phyloP scores from a whole-genome alignment of 2,329 filamentous ascomycete species.

The Diaporthe eres region DNA sequence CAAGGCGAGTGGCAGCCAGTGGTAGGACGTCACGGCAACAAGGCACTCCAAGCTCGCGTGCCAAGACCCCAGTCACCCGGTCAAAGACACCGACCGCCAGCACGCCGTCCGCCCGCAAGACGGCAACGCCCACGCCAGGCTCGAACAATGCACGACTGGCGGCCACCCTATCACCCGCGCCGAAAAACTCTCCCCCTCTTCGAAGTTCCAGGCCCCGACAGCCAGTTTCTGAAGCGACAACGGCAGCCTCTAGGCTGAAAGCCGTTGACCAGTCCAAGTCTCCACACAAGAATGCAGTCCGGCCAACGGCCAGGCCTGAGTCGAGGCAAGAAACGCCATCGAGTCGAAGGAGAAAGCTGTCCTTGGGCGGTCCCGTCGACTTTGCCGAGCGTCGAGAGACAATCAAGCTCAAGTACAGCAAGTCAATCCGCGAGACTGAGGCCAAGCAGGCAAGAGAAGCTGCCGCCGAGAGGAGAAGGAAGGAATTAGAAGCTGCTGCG shows the following conservation, averaged over 20 bases:
- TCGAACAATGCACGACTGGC: slow-evolving; percentile 74
- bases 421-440: slow-evolving; percentile 83
- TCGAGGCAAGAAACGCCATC: slow-evolving; percentile 56
- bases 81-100: slow-evolving; percentile 61
- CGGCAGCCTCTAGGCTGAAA: slow-evolving; percentile 78
- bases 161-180: slow-evolving; percentile 80
- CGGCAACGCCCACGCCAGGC: slow-evolving; percentile 53
- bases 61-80: slow-evolving; percentile 58
- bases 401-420: slow-evolving; percentile 88
- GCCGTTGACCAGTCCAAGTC: slow-evolving; percentile 70
- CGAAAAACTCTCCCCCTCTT: slow-evolving; percentile 83
- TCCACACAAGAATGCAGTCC: slow-evolving; percentile 54
- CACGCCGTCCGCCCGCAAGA: slow-evolving; percentile 57
- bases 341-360: slow-evolving; percentile 65
- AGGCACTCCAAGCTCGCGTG: slow-evolving; percentile 50
- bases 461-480: slow-evolving; percentile 67
- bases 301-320: slow-evolving; percentile 47
- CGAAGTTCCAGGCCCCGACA: slow-evolving; percentile 87
- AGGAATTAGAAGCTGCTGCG: slow-evolving; percentile 63
- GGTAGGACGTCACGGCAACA: slow-evolving; percentile 56
- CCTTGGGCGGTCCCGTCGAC: slow-evolving; percentile 79
- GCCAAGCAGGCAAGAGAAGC: slow-evolving; percentile 68
- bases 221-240: slow-evolving; percentile 81
- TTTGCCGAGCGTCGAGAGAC: slow-evolving; percentile 86
- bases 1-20: slow-evolving; percentile 55